These are phyloP conservation scores for Eucalyptus cloeziana DNA, from an alignment of 345 rosid species.

Conservation along the genomic window DNA sequence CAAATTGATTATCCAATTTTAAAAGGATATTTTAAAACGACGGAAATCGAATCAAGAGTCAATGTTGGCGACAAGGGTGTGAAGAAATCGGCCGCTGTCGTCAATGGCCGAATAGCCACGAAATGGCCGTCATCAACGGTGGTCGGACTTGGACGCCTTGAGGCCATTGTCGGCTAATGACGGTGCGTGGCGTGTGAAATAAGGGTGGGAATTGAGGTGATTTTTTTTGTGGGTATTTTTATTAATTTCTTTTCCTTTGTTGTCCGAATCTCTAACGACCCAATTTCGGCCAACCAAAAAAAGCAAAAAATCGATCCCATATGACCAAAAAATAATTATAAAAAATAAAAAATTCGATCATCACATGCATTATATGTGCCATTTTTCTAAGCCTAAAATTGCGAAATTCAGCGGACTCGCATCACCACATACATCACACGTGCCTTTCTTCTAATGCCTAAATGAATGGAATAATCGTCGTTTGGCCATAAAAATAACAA, in stretches of 20 bases:
- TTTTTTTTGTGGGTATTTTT: background rate
- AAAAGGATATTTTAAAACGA: background rate
- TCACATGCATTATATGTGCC: background rate
- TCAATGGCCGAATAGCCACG: background rate
- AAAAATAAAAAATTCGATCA: background rate
- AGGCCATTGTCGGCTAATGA: background rate
- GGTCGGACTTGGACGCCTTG: background rate
- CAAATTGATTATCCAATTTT: background rate
- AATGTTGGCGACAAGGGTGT: background rate
- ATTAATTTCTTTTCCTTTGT: background rate
- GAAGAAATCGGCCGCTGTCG: background rate
- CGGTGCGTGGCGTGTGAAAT: background rate
- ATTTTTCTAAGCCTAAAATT: background rate
- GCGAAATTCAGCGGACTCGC: background rate
- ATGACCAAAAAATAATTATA: background rate
- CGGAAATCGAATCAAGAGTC: background rate
- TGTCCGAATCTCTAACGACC: background rate
- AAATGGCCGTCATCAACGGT: background rate
- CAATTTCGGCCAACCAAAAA: background rate
- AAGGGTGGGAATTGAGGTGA: background rate
- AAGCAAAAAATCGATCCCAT: background rate
- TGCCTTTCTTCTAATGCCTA: background rate
- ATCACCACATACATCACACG: background rate
- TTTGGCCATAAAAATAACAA: background rate
- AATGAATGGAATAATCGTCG: background rate